These are phyloP conservation scores for Ophiocordyceps unilateralis DNA, from an alignment of 2,329 filamentous ascomycete genomes.

Conservation along the genomic window DNA sequence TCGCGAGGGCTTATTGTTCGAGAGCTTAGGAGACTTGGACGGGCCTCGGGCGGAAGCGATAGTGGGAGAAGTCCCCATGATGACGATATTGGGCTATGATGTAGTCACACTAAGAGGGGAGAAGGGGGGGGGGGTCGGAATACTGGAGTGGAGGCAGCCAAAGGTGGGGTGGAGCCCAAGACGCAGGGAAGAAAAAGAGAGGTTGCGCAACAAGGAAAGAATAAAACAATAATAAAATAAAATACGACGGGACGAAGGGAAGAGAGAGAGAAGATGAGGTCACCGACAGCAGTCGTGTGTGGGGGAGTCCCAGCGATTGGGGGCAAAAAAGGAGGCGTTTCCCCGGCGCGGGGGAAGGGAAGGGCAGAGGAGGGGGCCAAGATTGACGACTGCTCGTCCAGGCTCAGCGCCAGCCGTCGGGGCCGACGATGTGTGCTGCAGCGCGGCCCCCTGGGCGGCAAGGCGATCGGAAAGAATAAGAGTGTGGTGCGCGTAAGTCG, in stretches of 20 bases:
- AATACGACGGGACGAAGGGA: slow-evolving; percentile 1
- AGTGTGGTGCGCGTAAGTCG: slow-evolving; percentile 1
- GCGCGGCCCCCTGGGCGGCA: background rate
- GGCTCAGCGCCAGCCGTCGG: slow-evolving; percentile 4
- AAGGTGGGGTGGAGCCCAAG: slow-evolving; percentile 12
- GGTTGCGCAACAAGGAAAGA: background rate
- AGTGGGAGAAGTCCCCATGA: slow-evolving; percentile 29
- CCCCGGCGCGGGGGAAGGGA: background rate
- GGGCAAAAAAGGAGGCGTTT: background rate
- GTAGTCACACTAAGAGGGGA: slow-evolving; percentile 20
- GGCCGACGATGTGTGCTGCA: background rate
- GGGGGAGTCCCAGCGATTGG: too few relatives aligned
- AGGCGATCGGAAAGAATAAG: background rate
- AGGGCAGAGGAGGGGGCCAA: slow-evolving; percentile 1
- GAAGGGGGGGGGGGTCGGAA: background rate
- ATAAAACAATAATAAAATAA: background rate
- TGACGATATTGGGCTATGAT: slow-evolving; percentile 28
- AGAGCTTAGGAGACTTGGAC: slow-evolving; percentile 31
- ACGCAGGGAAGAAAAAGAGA: slow-evolving; percentile 8
- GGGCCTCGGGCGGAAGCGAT: slow-evolving; percentile 21
- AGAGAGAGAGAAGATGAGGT: slow-evolving; percentile 20
- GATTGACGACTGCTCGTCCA: slow-evolving; percentile 4
- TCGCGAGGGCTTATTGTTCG: slow-evolving; percentile 22
- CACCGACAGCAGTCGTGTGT: slow-evolving; percentile 10
- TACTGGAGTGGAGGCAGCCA: slow-evolving; percentile 8